These are phyloP conservation scores for Bipolaris zeicola DNA, from an alignment of 2,329 filamentous ascomycete species.

Conservation along the genomic window DNA sequence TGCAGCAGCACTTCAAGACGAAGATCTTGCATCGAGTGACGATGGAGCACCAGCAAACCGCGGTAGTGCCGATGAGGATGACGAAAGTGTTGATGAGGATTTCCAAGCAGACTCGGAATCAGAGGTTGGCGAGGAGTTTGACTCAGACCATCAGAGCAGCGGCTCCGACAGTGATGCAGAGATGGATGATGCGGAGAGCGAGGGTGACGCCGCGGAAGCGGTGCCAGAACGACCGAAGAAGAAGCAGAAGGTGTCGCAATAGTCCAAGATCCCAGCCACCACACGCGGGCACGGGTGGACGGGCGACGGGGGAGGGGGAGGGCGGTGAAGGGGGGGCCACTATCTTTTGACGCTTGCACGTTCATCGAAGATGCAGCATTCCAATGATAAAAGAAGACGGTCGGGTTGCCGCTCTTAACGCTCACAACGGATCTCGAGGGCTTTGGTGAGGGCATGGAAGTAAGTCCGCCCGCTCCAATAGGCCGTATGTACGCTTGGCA, in stretches of 20 bases:
- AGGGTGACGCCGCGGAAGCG: constrained; percentile 53
- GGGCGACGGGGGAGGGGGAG: constrained; percentile 11
- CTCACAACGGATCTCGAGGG: constrained; percentile 8
- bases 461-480: constrained; percentile 25
- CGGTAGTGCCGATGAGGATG: constrained; percentile 93
- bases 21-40: constrained; percentile 82
- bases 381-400: constrained; percentile 31
- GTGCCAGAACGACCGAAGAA: constrained; percentile 67
- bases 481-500: constrained; percentile 24
- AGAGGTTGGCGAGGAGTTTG: constrained; percentile 95
- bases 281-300: constrained; percentile 12
- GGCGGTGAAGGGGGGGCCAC: constrained; percentile 28
- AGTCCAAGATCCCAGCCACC: constrained; percentile 16
- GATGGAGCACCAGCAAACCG: constrained; percentile 74
- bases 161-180: constrained; percentile 72
- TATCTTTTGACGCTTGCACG: constrained; percentile 27
- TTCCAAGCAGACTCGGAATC: constrained; percentile 92
- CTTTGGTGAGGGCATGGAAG: constrained; percentile 20
- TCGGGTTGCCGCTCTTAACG: constrained; percentile 15
- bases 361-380: constrained; percentile 20
- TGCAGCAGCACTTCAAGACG: constrained; percentile 80
- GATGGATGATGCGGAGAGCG: constrained; percentile 64
- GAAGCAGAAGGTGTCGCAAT: constrained; percentile 61
- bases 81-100: constrained; percentile 94
- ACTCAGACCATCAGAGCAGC: constrained; percentile 87